Base-by-base conservation (phyloP, 2,329 filamentous ascomycete species). In the Stemphylium vesicarium region DNA sequence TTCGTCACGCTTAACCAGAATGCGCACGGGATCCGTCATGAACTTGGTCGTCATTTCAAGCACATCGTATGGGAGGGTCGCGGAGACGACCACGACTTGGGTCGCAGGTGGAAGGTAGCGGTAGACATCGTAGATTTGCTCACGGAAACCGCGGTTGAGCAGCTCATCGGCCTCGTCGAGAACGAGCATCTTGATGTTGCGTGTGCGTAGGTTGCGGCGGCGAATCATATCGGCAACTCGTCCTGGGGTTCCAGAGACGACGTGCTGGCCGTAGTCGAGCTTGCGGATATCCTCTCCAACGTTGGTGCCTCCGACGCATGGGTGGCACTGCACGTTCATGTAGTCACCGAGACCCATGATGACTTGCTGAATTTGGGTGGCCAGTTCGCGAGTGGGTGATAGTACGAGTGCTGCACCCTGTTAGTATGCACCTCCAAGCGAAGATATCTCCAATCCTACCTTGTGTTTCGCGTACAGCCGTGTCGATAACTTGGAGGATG, bases 311-410 rank as follows among this genome's bases (percentile, higher is more conserved):
- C 95, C 95, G 71, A 99, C 98, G 79, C 95, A 99, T 56, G 95
- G 94, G 72, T 99, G 95, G 80, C 95, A 99, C 79, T 99, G 93
- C 3, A 99, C 92, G 74, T 97, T 97, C 95, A 99, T 98, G 83
- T 97, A 99, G 79, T 99, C 95, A 64, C 95, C 95, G n/a, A 99
- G 86, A n/a, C 95, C 95, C 88, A 98, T 96, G 67, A 99, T 90
- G 56, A 99, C 95, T 32, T 92, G 96, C 80, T 99, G 95, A 63
- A 99, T 99, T 80, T 99, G 95, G 24, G 94, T 97, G 40, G 95
- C 95, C 63, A 99, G 83, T 84, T 99, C 95, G 74, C 95, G 92
- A 16, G 94, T 98, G 2, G 95, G 95, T 4, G 95, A 97, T 8
- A 99, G 86, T 9, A 99, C 93, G 39, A 99, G 87, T 4, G 95